Percentiles rank a stretch among this genome's conserved stretches.
Conservation (phyloP, 441 rosid genomes). For the Brassica hybrid region DNA sequence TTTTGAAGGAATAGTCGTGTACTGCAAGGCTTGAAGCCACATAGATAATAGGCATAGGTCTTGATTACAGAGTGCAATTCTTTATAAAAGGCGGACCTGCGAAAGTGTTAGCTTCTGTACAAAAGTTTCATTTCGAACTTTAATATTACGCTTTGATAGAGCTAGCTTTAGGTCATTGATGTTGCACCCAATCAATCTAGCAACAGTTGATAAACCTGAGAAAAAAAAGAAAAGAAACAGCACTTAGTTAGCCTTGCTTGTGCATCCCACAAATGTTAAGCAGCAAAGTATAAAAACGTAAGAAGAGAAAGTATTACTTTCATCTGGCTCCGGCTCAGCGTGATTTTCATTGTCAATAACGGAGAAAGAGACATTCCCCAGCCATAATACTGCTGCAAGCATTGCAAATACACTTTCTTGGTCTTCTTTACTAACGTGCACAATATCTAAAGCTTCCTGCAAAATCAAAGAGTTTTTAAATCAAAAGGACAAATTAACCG, state of each 20-base stretch:
- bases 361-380: conserved; percentile 80
- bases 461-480: conserved; percentile 31
- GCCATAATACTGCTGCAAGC: conserved; percentile 92
- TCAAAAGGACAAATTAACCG: not conserved
- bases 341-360: conserved; percentile 90
- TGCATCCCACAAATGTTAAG: conserved; percentile 10
- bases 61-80: not conserved
- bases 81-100: conserved; percentile 56
- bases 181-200: conserved; percentile 80
- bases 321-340: conserved; percentile 76
- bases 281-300: conserved; percentile 4
- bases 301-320: conserved; percentile 51
- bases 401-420: conserved; percentile 90
- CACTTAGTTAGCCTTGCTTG: conserved; percentile 15
- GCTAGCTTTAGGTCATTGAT: conserved; percentile 69
- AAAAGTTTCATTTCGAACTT: conserved; percentile 84
- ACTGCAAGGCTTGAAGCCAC: too few species aligned
- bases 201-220: conserved; percentile 72
- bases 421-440: conserved; percentile 88
- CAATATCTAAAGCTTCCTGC: conserved; percentile 92
- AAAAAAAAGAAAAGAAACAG: not conserved
- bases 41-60: too few species aligned
- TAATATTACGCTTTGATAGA: conserved; percentile 86
- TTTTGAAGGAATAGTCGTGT: too few species aligned
- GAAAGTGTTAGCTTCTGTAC: conserved; percentile 81